Percentiles rank a stretch among this genome's conserved stretches.
phyloP scores from a whole-genome alignment of 208 protist species.

The Crithidia expoeki region DNA sequence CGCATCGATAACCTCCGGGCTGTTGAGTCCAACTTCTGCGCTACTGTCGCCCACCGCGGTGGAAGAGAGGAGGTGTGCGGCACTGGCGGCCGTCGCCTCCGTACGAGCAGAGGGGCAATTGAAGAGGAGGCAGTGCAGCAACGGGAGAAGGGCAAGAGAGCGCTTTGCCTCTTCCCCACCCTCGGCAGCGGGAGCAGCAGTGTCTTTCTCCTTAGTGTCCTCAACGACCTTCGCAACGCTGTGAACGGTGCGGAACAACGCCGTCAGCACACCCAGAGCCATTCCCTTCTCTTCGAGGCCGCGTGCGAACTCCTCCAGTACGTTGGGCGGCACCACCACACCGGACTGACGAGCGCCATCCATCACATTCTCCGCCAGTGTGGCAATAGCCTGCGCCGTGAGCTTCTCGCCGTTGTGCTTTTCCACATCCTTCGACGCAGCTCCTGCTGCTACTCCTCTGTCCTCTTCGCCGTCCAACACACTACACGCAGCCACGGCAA shows the following conservation, averaged over 20 bases:
- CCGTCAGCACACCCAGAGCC: neutral
- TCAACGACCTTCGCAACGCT: neutral
- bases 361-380: conserved; percentile 12
- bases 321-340: neutral
- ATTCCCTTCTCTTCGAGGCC: conserved; percentile 6
- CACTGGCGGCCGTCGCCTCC: conserved; percentile 5
- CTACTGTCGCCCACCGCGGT: neutral
- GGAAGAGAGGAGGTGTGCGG: conserved; percentile 6
- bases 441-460: neutral
- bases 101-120: conserved; percentile 15
- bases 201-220: neutral
- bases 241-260: conserved; percentile 16
- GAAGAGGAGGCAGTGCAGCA: conserved; percentile 14
- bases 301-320: conserved; percentile 9
- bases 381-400: neutral
- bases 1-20: conserved; percentile 15
- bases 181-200: neutral
- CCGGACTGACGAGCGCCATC: conserved; percentile 14
- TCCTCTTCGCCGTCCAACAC: neutral
- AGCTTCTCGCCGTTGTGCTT: neutral
- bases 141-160: conserved; percentile 3
- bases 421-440: neutral
- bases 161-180: neutral
- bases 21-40: neutral
- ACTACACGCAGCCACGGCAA: conserved; percentile 6